A percentile compares a stretch with the other conserved stretches of the same genome.
phyloP scores from a whole-genome alignment of 2,329 filamentous ascomycete genomes.

The Aspergillus japonicus region DNA sequence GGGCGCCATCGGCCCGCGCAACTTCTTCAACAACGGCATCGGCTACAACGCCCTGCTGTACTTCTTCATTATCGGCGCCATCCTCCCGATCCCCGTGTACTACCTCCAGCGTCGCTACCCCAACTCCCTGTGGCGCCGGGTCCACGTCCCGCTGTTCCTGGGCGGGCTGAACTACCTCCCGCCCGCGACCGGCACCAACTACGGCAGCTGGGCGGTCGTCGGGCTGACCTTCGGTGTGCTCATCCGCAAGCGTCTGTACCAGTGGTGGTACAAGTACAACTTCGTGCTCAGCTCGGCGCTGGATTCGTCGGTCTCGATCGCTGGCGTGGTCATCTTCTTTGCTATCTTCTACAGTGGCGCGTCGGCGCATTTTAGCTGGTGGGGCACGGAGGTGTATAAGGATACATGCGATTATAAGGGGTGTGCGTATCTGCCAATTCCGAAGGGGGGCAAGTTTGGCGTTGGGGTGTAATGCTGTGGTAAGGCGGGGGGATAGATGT shows the following conservation, averaged over 20 bases:
- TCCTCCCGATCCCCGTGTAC: slow-evolving; percentile 59
- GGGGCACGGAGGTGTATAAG: slow-evolving; percentile 28
- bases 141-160: slow-evolving; percentile 17
- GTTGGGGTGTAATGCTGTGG: neutral
- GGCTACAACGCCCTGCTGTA: slow-evolving; percentile 63
- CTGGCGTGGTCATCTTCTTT: slow-evolving; percentile 29
- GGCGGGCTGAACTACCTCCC: slow-evolving; percentile 46
- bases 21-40: slow-evolving; percentile 61
- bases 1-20: slow-evolving; percentile 66
- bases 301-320: slow-evolving; percentile 44
- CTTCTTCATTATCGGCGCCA: slow-evolving; percentile 66
- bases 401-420: slow-evolving; percentile 28
- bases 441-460: slow-evolving; percentile 19
- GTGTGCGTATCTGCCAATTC: slow-evolving; percentile 20
- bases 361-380: slow-evolving; percentile 24
- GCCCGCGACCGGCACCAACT: slow-evolving; percentile 66
- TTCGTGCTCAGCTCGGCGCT: slow-evolving; percentile 69
- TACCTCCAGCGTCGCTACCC: slow-evolving; percentile 58
- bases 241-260: slow-evolving; percentile 58
- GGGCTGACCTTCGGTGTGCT: slow-evolving; percentile 64
- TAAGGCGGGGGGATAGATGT: neutral
- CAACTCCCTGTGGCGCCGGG: slow-evolving; percentile 20
- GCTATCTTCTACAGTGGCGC: slow-evolving; percentile 28
- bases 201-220: slow-evolving; percentile 65
- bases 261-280: slow-evolving; percentile 73